Conservation (phyloP, 192 early-diverging fungal genomes). For the Backusella luteola region DNA sequence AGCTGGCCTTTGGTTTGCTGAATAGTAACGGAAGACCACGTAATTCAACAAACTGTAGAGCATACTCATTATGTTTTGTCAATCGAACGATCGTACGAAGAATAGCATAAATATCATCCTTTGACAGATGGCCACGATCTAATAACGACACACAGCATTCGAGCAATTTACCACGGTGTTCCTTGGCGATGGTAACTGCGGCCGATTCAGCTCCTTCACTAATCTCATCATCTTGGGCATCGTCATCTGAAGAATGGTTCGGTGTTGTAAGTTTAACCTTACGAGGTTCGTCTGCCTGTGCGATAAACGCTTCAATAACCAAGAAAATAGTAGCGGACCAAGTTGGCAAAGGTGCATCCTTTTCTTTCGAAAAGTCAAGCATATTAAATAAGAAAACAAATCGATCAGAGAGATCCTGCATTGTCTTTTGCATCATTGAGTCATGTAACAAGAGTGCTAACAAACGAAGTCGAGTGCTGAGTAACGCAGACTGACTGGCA, state of each 20-base stretch:
- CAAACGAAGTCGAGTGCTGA: slow-evolving; percentile 42
- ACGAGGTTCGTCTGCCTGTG: slow-evolving; percentile 61
- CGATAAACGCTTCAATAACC: slow-evolving; percentile 63
- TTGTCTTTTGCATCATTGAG: slow-evolving; percentile 44
- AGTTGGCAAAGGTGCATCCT: slow-evolving; percentile 26
- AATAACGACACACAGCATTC: slow-evolving; percentile 39
- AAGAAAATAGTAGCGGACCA: slow-evolving; percentile 64
- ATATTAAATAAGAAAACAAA: slow-evolving; percentile 27
- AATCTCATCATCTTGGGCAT: slow-evolving; percentile 18
- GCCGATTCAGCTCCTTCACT: slow-evolving; percentile 28
- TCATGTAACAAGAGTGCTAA: slow-evolving; percentile 64
- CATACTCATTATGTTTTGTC: slow-evolving; percentile 64
- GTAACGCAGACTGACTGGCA: background rate
- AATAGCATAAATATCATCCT: slow-evolving; percentile 61
- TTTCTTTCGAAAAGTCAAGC: slow-evolving; percentile 15
- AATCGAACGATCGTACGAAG: slow-evolving; percentile 81
- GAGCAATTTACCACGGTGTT: slow-evolving; percentile 36
- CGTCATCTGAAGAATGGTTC: background rate
- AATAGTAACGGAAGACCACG: slow-evolving; percentile 69
- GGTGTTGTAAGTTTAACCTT: slow-evolving; percentile 3
- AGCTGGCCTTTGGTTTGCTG: slow-evolving; percentile 50
- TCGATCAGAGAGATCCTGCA: slow-evolving; percentile 25
- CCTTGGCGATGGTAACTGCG: slow-evolving; percentile 10
- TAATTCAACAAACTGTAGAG: slow-evolving; percentile 66
- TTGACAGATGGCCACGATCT: slow-evolving; percentile 36